These are phyloP conservation scores for Cucurbita argyrosperma DNA, from an alignment of 306 rosid genomes.

Conservation along the genomic window DNA sequence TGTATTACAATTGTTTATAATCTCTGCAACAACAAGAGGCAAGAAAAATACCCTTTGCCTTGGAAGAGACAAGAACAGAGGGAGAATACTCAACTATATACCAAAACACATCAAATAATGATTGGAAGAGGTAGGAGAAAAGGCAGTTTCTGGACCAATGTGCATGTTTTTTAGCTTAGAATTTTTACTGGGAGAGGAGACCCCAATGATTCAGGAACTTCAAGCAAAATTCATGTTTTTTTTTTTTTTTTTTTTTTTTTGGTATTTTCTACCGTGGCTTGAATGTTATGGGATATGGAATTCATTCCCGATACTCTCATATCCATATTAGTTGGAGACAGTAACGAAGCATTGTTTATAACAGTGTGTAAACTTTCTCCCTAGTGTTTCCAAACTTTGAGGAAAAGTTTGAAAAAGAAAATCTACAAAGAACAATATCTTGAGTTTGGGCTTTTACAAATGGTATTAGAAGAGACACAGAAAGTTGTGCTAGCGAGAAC, in stretches of 20 bases:
- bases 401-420: too few relatives aligned
- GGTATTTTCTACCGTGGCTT: conserved; percentile 22
- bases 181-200: conserved; percentile 5
- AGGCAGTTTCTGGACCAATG: conserved; percentile 11
- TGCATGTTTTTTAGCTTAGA: conserved; percentile 3
- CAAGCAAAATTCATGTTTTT: conserved; percentile 5
- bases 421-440: too few relatives aligned
- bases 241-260: conserved; percentile 12
- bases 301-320: too few relatives aligned
- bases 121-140: neutral
- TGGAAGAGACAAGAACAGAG: neutral
- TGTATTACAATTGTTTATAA: neutral
- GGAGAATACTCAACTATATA: neutral
- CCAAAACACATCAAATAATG: neutral
- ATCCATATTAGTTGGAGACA: too few relatives aligned
- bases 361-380: too few relatives aligned
- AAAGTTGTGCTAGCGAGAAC: too few relatives aligned
- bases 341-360: too few relatives aligned
- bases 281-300: neutral
- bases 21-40: neutral
- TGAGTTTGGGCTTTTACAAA: too few relatives aligned
- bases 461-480: too few relatives aligned
- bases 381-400: too few relatives aligned
- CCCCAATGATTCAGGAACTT: neutral
- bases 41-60: neutral